Conservation (phyloP, 2,329 filamentous ascomycete species). For the Hirsutella minnesotensis region DNA sequence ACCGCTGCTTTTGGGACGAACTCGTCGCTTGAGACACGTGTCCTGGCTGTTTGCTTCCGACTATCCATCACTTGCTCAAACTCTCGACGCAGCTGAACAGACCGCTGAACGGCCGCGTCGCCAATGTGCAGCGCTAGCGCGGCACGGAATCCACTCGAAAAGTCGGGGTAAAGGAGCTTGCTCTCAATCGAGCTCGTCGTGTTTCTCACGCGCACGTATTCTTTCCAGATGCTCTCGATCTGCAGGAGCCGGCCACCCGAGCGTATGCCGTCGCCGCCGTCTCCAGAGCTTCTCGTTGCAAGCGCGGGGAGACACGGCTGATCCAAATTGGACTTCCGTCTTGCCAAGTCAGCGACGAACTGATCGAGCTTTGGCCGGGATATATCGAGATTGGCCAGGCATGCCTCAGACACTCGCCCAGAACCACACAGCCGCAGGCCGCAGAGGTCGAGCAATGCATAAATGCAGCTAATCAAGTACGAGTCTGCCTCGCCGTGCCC, state of each 20-base stretch:
- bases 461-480: slow-evolving; percentile 19
- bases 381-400: slow-evolving; percentile 15
- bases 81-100: slow-evolving; percentile 12
- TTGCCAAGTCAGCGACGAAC: slow-evolving; percentile 12
- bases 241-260: slow-evolving; percentile 17
- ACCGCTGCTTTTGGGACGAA: too few species aligned
- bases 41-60: too few species aligned
- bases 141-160: slow-evolving; percentile 14
- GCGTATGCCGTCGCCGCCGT: neutral
- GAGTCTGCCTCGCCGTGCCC: slow-evolving; percentile 9
- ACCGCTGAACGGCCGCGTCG: slow-evolving; percentile 8
- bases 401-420: slow-evolving; percentile 3
- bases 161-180: slow-evolving; percentile 19
- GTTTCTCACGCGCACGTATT: slow-evolving; percentile 16
- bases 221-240: slow-evolving; percentile 21
- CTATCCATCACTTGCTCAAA: slow-evolving; percentile 1
- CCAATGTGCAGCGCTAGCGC: slow-evolving; percentile 18
- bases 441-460: slow-evolving; percentile 24
- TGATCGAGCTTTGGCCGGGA: slow-evolving; percentile 9
- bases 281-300: neutral
- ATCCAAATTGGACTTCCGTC: slow-evolving; percentile 5
- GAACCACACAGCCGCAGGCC: slow-evolving; percentile 12
- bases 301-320: neutral
- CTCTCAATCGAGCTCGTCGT: slow-evolving; percentile 20
- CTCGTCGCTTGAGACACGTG: too few species aligned